Percentiles rank a stretch among this genome's conserved stretches.
Conservation (phyloP, 148 eudicot genomes). For the Pharnaceum exiguum region DNA sequence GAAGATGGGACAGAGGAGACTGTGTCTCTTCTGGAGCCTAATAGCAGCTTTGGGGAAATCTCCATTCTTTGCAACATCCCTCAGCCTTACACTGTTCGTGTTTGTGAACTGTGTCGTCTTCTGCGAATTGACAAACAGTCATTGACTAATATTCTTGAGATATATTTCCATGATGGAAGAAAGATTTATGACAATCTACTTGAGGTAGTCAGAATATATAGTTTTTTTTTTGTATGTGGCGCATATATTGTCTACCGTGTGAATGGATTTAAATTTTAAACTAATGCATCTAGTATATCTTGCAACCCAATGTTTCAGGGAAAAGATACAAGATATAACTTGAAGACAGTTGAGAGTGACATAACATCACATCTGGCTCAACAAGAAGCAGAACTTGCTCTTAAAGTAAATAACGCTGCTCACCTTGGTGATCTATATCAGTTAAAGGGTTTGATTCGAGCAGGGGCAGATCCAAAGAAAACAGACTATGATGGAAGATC, state of each 20-base stretch:
- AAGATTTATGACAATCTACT: conserved; percentile 66
- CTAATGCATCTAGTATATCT: background rate
- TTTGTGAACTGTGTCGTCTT: conserved; percentile 71
- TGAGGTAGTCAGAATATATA: conserved; percentile 42
- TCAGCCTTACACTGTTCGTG: conserved; percentile 80
- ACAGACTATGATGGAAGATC: conserved; percentile 88
- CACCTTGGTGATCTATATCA: conserved; percentile 73
- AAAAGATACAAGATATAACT: conserved; percentile 48
- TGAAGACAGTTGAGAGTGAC: conserved; percentile 76
- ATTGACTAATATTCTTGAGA: conserved; percentile 70
- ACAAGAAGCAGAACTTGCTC: conserved; percentile 96
- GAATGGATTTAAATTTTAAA: too few relatives aligned
- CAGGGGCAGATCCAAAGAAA: conserved; percentile 90
- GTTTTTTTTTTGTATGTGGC: background rate
- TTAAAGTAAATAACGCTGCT: conserved; percentile 79
- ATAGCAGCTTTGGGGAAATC: conserved; percentile 72
- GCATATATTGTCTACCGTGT: too few relatives aligned
- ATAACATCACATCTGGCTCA: conserved; percentile 70
- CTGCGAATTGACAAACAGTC: conserved; percentile 88
- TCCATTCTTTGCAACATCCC: conserved; percentile 88
- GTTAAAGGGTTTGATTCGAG: conserved; percentile 58
- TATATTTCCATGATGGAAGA: conserved; percentile 79
- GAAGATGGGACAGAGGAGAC: conserved; percentile 57
- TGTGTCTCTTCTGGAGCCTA: conserved; percentile 42
- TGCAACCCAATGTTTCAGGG: conserved; percentile 37